Conservation (phyloP, 495 filamentous ascomycete species). For the Podospora appendiculata region DNA sequence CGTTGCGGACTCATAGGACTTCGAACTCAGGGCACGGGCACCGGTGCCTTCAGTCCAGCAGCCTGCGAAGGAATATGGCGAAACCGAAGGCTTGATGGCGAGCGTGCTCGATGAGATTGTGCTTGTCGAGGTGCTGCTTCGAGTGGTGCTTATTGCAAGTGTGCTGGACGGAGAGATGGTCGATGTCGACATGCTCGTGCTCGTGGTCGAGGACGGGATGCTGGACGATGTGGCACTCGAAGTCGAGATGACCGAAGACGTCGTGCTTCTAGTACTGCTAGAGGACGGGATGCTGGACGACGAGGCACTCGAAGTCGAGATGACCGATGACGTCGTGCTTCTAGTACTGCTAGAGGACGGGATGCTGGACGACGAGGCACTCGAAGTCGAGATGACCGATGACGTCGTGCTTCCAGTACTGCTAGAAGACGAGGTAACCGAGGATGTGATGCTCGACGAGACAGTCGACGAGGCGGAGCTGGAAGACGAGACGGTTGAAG, state of each 20-base stretch:
- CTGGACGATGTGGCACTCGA: neutral
- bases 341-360: neutral
- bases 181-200: neutral
- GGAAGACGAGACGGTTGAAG: neutral
- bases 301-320: neutral
- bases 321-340: neutral
- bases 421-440: neutral
- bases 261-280: neutral
- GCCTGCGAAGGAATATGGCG: conserved; percentile 30
- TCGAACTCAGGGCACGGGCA: conserved; percentile 25
- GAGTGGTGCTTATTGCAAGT: neutral
- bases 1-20: conserved; percentile 23
- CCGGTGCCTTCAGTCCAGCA: conserved; percentile 39
- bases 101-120: conserved; percentile 23
- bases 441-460: neutral
- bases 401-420: neutral
- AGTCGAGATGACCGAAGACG: neutral
- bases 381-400: neutral
- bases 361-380: neutral
- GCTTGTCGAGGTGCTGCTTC: conserved; percentile 13
- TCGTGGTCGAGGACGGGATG: neutral
- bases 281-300: neutral
- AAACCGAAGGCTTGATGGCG: conserved; percentile 22
- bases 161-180: conserved; percentile 5
- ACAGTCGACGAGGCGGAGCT: neutral